Conservation (phyloP, 441 rosid genomes). For the Populus hybrid region DNA sequence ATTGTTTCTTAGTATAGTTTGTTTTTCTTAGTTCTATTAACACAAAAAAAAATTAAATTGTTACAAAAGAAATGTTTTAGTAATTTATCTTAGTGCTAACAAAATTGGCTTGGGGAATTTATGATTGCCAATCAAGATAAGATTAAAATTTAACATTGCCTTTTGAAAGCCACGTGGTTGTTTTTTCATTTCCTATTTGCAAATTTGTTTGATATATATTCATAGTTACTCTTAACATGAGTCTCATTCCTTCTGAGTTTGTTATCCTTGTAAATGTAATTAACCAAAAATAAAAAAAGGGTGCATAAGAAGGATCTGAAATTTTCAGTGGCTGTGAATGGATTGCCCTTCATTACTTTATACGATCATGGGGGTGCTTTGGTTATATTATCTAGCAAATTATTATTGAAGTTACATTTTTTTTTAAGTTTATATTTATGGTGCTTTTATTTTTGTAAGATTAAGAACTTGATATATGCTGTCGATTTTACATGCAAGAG, state of each 20-base stretch:
- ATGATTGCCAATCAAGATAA: neutral
- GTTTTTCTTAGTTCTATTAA: no score
- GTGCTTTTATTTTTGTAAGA: neutral
- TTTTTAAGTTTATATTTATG: neutral
- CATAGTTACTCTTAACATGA: neutral
- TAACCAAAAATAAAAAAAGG: neutral
- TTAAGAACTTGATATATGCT: neutral
- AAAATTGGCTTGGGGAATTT: no score
- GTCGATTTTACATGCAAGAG: neutral
- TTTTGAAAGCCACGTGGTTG: neutral
- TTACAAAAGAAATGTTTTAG: no score
- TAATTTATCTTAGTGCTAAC: no score
- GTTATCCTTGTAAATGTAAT: slow-evolving; percentile 3
- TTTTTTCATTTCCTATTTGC: neutral
- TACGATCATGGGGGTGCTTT: slow-evolving; percentile 2
- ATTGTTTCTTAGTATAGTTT: no score
- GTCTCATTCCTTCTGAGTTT: slow-evolving; percentile 1
- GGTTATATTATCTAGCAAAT: slow-evolving; percentile 7
- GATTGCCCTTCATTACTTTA: slow-evolving; percentile 4
- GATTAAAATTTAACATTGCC: neutral
- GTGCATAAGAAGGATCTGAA: slow-evolving; percentile 10
- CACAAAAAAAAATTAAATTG: no score
- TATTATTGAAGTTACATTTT: neutral
- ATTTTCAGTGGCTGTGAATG: slow-evolving; percentile 2
- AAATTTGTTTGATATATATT: neutral